Conservation (phyloP, 139 green algal species). For the Pseudopediastrum boryanum region DNA sequence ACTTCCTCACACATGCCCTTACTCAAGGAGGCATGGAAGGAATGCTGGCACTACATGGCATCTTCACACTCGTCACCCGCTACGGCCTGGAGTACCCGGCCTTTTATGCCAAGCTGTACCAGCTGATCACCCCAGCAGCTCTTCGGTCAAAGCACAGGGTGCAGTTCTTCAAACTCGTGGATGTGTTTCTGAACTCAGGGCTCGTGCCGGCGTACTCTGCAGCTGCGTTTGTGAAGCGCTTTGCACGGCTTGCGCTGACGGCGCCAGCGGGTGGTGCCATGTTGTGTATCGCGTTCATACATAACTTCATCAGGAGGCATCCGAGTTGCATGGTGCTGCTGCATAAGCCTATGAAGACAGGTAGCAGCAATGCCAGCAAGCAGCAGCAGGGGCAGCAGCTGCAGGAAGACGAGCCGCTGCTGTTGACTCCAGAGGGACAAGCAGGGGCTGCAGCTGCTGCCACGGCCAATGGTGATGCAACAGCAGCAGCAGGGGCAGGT, state of each 20-base stretch:
- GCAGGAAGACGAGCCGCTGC: not conserved
- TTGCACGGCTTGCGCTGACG: conserved; percentile 81
- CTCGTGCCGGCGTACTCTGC: conserved; percentile 95
- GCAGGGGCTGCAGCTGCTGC: conserved; percentile 10
- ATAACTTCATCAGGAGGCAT: conserved; percentile 96
- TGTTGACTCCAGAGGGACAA: not conserved
- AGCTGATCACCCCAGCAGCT: conserved; percentile 65
- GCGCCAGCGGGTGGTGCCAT: conserved; percentile 72
- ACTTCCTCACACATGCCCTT: conserved; percentile 69
- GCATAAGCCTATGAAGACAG: conserved; percentile 59
- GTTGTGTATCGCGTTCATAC: conserved; percentile 85
- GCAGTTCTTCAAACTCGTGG: conserved; percentile 90
- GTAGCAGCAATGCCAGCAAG: not conserved
- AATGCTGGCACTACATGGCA: conserved; percentile 92
- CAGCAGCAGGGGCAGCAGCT: too few relatives aligned
- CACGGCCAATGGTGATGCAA: not conserved
- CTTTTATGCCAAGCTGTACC: conserved; percentile 87
- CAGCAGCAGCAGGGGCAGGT: not conserved
- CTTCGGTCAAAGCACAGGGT: conserved; percentile 42
- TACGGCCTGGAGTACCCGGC: conserved; percentile 93
- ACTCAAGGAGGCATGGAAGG: conserved; percentile 72
- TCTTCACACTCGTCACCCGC: conserved; percentile 91
- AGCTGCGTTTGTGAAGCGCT: conserved; percentile 94
- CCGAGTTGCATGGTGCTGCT: conserved; percentile 84
- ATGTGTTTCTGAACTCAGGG: conserved; percentile 89